Evolutionary conservation across 2,329 filamentous ascomycete species (phyloP).

Genomic region (Aspergillus sp.): DNA sequence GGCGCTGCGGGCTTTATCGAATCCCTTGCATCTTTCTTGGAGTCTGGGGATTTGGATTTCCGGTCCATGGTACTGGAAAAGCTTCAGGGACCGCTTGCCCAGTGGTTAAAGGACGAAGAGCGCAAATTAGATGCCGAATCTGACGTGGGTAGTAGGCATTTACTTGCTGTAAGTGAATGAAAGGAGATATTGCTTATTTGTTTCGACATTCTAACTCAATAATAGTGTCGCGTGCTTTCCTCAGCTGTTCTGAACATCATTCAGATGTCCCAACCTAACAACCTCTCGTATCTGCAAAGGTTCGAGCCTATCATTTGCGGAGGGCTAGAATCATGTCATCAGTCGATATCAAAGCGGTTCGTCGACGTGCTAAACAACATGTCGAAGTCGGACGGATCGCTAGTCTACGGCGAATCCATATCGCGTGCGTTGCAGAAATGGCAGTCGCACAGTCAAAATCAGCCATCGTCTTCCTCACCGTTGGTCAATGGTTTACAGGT

Average conservation of each 20-base stretch:
- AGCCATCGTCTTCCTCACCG: conserved; percentile 43
- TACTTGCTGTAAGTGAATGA: conserved; percentile 28
- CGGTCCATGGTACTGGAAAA: conserved; percentile 51
- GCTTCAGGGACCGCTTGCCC: conserved; percentile 45
- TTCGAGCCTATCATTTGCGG: conserved; percentile 47
- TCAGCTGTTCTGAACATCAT: conserved; percentile 26
- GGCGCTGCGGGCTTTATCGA: conserved; percentile 46
- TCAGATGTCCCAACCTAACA: conserved; percentile 20
- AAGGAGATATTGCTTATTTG: neutral
- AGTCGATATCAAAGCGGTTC: conserved; percentile 45
- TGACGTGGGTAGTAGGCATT: conserved; percentile 23
- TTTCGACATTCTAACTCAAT: conserved; percentile 13
- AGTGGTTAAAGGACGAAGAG: conserved; percentile 30
- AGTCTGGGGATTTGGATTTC: conserved; percentile 44
- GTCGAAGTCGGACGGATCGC: conserved; percentile 53
- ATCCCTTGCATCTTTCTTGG: conserved; percentile 49
- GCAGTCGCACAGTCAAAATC: conserved; percentile 48
- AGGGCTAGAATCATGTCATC: conserved; percentile 48
- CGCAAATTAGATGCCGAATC: conserved; percentile 20
- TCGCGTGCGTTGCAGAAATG: conserved; percentile 57
- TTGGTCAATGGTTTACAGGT: conserved; percentile 25
- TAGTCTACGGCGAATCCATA: conserved; percentile 61
- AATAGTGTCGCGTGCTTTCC: conserved; percentile 28
- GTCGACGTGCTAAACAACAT: conserved; percentile 63
- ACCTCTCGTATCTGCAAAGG: conserved; percentile 41